These are phyloP conservation scores for Paracoccidioides brasiliensis DNA, from an alignment of 2,329 filamentous ascomycete species.

Conservation along the genomic window DNA sequence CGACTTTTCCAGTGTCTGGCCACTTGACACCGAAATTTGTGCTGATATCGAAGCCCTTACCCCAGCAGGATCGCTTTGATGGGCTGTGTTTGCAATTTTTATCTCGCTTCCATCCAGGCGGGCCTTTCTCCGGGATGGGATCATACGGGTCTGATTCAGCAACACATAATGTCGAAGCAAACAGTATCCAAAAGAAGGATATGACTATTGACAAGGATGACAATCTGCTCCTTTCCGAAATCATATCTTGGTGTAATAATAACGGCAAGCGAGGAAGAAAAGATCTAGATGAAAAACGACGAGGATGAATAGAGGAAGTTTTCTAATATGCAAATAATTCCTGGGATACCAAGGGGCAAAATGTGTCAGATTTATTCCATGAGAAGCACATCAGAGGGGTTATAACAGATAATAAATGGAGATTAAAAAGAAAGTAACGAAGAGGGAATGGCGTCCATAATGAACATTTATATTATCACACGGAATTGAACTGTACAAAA, in stretches of 20 bases:
- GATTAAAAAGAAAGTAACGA: not conserved
- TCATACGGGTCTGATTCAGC: not conserved
- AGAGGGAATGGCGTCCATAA: not conserved
- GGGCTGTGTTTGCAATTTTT: conserved; percentile 13
- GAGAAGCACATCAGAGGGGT: not conserved
- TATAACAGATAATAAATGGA: not conserved
- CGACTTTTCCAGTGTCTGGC: conserved; percentile 15
- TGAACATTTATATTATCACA: not conserved
- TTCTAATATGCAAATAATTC: not conserved
- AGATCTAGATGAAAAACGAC: not conserved
- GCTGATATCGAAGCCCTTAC: conserved; percentile 14
- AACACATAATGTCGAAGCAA: not conserved
- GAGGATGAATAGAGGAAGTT: not conserved
- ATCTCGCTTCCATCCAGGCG: not conserved
- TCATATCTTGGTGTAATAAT: not conserved
- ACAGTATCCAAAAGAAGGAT: not conserved
- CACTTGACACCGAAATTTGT: conserved; percentile 16
- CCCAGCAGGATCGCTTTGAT: conserved; percentile 15
- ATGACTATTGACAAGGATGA: not conserved
- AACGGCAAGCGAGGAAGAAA: not conserved
- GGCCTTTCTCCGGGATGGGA: not conserved
- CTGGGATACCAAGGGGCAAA: not conserved
- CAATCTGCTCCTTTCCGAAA: not conserved
- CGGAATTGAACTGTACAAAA: not conserved
- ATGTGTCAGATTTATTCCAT: no score